These are phyloP conservation scores for Toxicodendron radicans DNA, from an alignment of 345 rosid species.

Conservation along the genomic window DNA sequence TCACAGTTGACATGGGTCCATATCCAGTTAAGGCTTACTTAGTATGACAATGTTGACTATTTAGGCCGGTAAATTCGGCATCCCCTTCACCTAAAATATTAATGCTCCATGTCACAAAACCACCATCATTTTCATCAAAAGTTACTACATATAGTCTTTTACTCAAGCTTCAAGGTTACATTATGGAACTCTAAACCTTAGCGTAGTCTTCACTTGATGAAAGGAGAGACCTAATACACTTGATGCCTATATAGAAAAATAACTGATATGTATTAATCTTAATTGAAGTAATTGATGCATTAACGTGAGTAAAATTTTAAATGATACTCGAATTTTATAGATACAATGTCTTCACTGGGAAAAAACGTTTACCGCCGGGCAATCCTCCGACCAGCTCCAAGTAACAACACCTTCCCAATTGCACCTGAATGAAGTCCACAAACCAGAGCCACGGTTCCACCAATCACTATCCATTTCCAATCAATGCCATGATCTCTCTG, in stretches of 20 bases:
- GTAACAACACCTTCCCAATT: conserved; percentile 68
- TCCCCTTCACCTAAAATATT: too few relatives aligned
- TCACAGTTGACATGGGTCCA: too few relatives aligned
- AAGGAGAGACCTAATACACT: background rate
- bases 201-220: background rate
- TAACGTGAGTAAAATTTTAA: background rate
- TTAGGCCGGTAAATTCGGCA: too few relatives aligned
- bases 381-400: conserved; percentile 85
- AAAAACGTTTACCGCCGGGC: conserved; percentile 59
- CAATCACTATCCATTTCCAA: conserved; percentile 89
- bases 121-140: background rate
- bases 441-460: conserved; percentile 77
- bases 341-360: background rate
- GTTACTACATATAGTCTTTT: background rate
- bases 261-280: background rate
- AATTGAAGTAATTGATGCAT: background rate
- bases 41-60: background rate
- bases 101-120: background rate
- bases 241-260: background rate
- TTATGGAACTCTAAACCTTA: background rate
- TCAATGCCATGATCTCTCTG: conserved; percentile 58
- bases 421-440: conserved; percentile 71
- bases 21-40: too few relatives aligned
- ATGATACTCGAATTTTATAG: background rate
- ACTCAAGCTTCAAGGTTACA: background rate